Conservation (phyloP, 2,329 filamentous ascomycete genomes). For the Zymoseptoria tritici region DNA sequence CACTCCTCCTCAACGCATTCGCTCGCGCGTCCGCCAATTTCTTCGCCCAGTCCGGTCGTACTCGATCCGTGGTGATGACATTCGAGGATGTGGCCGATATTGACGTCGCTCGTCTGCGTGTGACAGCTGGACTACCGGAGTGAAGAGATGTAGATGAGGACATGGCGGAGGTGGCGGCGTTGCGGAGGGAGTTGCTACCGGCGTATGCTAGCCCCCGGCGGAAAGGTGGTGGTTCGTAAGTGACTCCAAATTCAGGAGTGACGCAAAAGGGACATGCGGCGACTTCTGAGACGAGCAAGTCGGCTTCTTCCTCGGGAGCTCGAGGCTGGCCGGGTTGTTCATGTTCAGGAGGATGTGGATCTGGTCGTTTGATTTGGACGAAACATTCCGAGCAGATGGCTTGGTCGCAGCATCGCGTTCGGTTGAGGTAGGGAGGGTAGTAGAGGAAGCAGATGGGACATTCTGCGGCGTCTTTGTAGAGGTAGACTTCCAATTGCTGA, state of each 20-base stretch:
- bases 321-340: slow-evolving; percentile 32
- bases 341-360: slow-evolving; percentile 78
- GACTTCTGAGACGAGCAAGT: slow-evolving; percentile 77
- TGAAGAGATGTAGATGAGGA: slow-evolving; percentile 77
- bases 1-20: slow-evolving; percentile 77
- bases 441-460: slow-evolving; percentile 96
- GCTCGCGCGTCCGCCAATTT: slow-evolving; percentile 80
- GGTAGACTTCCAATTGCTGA: slow-evolving; percentile 82
- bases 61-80: slow-evolving; percentile 85
- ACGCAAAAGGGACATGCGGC: slow-evolving; percentile 93
- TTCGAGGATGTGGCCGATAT: slow-evolving; percentile 75
- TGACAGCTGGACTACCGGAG: slow-evolving; percentile 40
- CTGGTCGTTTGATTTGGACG: slow-evolving; percentile 92
- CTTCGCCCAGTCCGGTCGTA: slow-evolving; percentile 89
- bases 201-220: slow-evolving; percentile 71
- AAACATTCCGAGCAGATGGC: slow-evolving; percentile 97
- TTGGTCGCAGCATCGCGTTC: slow-evolving; percentile 90
- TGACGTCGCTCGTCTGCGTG: slow-evolving; percentile 55
- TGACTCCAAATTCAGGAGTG: slow-evolving; percentile 92
- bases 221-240: slow-evolving; percentile 83
- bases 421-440: slow-evolving; percentile 90
- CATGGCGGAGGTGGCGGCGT: slow-evolving; percentile 58
- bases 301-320: slow-evolving; percentile 42
- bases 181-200: slow-evolving; percentile 43
- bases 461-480: slow-evolving; percentile 86